Conservation (phyloP, 2,329 filamentous ascomycete species). For the Tolypocladium tropicale region DNA sequence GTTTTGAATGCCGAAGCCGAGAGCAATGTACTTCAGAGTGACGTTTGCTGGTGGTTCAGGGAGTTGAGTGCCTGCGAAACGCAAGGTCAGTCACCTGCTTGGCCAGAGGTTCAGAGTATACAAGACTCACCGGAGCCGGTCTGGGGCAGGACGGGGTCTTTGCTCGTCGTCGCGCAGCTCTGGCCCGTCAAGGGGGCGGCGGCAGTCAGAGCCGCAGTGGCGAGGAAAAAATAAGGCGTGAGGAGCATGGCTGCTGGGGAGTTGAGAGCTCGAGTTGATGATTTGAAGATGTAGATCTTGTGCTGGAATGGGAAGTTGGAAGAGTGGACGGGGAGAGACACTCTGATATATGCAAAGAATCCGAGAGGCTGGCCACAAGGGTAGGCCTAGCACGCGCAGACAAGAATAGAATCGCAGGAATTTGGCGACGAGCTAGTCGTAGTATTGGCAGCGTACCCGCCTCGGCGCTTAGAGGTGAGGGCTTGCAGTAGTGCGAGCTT, state of each 20-base stretch:
- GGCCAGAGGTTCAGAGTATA: not conserved
- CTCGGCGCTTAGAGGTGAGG: conserved; percentile 12
- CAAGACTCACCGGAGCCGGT: conserved; percentile 25
- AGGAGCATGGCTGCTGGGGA: conserved; percentile 17
- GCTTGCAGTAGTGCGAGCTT: conserved; percentile 8
- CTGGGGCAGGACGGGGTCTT: conserved; percentile 22
- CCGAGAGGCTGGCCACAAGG: not conserved
- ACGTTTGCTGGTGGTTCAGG: conserved; percentile 26
- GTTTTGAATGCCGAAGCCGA: conserved; percentile 60
- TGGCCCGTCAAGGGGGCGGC: not conserved
- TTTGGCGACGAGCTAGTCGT: conserved; percentile 1
- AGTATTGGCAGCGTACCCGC: conserved; percentile 10
- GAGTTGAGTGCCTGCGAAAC: conserved; percentile 29
- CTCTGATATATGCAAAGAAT: conserved; percentile 5
- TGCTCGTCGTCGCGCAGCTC: not conserved
- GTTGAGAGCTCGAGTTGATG: not conserved
- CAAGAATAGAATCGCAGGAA: conserved; percentile 8
- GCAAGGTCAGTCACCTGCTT: conserved; percentile 8
- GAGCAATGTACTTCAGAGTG: conserved; percentile 41
- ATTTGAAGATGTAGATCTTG: conserved; percentile 9
- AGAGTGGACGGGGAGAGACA: conserved; percentile 1
- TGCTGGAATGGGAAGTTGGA: not conserved
- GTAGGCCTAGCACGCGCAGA: not conserved
- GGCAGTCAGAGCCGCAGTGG: conserved; percentile 17
- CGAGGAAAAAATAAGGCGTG: conserved; percentile 21